Percentiles rank a stretch among this genome's conserved stretches.
These are phyloP conservation scores for Yarrowia hollandica DNA, from an alignment of 805 yeast genomes.

Conservation along the genomic window DNA sequence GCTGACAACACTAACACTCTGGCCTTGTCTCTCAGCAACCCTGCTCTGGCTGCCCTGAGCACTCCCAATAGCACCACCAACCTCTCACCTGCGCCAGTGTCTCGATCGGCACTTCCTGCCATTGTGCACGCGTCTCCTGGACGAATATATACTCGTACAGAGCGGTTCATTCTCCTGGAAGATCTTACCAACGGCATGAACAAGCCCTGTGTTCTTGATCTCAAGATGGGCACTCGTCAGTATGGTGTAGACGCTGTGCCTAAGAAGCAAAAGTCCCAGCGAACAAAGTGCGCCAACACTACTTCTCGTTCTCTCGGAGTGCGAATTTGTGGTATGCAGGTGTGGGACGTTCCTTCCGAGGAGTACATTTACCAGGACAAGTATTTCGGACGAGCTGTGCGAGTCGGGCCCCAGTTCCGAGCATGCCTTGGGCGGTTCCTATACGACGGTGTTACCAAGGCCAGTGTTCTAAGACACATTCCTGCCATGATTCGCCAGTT, in stretches of 20 bases:
- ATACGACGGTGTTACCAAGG: conserved; percentile 65
- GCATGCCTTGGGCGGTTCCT: conserved; percentile 71
- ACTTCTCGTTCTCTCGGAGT: conserved; percentile 84
- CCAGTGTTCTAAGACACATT: conserved; percentile 64
- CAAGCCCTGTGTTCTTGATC: conserved; percentile 87
- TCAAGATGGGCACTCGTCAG: conserved; percentile 98
- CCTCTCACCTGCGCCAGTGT: conserved; percentile 16
- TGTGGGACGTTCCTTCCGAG: conserved; percentile 54
- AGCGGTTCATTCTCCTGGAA: conserved; percentile 81
- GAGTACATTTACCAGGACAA: conserved; percentile 75
- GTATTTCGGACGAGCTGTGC: conserved; percentile 82
- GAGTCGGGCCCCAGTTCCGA: conserved; percentile 74
- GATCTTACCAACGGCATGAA: conserved; percentile 83
- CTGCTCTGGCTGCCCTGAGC: conserved; percentile 7
- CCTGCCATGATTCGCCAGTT: conserved; percentile 65
- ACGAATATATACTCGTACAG: conserved; percentile 52
- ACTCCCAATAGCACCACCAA: conserved; percentile 18
- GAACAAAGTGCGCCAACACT: conserved; percentile 75
- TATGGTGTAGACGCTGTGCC: conserved; percentile 89
- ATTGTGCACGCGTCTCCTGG: conserved; percentile 38
- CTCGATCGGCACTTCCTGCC: conserved; percentile 18
- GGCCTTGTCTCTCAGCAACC: conserved; percentile 10
- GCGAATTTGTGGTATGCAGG: conserved; percentile 92
- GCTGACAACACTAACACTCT: neutral
- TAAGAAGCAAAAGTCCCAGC: conserved; percentile 74